Evolutionary conservation across 208 protist species (phyloP).

Genomic region (Trypanosoma lewisi): DNA sequence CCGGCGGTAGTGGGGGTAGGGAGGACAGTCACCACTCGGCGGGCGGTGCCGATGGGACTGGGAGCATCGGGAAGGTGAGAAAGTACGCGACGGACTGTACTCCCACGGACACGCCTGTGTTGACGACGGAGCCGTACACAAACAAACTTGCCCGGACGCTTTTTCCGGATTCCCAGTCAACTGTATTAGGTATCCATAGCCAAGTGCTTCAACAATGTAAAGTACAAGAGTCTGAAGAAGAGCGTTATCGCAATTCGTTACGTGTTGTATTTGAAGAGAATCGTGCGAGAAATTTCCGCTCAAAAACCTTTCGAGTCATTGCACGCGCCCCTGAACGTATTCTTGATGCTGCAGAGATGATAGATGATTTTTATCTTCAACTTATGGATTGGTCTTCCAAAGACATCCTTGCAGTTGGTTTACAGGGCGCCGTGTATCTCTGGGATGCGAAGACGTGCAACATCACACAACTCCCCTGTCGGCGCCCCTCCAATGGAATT

Average conservation of each 20-base stretch:
- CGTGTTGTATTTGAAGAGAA: conserved; percentile 86
- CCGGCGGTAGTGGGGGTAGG: not conserved
- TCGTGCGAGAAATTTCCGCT: conserved; percentile 75
- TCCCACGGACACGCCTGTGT: conserved; percentile 7
- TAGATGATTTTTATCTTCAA: conserved; percentile 99
- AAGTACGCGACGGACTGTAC: conserved; percentile 18
- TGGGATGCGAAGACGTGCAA: conserved; percentile 95
- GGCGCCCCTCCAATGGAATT: conserved; percentile 42
- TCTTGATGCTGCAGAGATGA: conserved; percentile 97
- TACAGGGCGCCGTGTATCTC: conserved; percentile 96
- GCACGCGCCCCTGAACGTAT: conserved; percentile 94
- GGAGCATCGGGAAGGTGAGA: conserved; percentile 15
- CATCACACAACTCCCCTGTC: conserved; percentile 89
- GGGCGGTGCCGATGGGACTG: conserved; percentile 10
- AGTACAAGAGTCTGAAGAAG: conserved; percentile 32
- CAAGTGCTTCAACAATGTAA: conserved; percentile 24
- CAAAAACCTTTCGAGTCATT: conserved; percentile 85
- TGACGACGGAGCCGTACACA: conserved; percentile 78
- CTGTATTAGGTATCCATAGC: conserved; percentile 60
- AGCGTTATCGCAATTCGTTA: conserved; percentile 59
- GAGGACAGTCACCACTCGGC: too few species aligned
- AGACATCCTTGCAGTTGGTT: conserved; percentile 94
- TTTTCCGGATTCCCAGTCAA: conserved; percentile 66
- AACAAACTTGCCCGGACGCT: conserved; percentile 68
- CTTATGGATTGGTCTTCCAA: conserved; percentile 96